Conservation (phyloP, 768 basidiomycete species). For the Serendipita sp. region DNA sequence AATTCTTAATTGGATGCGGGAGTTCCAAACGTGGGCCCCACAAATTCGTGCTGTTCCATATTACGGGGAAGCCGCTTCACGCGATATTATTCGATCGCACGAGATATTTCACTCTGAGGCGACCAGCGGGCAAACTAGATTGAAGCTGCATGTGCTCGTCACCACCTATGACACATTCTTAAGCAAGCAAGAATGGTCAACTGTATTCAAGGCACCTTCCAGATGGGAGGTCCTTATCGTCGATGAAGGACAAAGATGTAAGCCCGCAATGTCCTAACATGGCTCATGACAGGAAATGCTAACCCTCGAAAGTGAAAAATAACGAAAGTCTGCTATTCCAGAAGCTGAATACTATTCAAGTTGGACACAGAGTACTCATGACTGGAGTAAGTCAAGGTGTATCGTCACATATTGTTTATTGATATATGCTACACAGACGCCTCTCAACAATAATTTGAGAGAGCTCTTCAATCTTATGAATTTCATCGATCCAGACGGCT, state of each 20-base stretch:
- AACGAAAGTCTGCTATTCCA: constrained; percentile 66
- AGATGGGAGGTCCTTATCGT: constrained; percentile 91
- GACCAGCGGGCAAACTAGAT: constrained; percentile 28
- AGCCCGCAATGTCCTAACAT: constrained; percentile 16
- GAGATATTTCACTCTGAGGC: constrained; percentile 50
- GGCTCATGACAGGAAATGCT: no score
- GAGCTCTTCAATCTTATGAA: constrained; percentile 97
- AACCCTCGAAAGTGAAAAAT: constrained; percentile 49
- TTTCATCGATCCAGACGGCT: constrained; percentile 68
- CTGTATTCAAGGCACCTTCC: constrained; percentile 65
- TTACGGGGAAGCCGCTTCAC: constrained; percentile 62
- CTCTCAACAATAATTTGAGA: constrained; percentile 90
- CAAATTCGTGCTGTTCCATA: constrained; percentile 65
- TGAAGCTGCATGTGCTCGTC: constrained; percentile 77
- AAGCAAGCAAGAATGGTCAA: constrained; percentile 46
- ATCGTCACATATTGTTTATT: constrained; percentile 4
- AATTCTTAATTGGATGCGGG: constrained; percentile 87
- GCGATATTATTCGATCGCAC: constrained; percentile 64
- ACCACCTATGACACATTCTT: constrained; percentile 85
- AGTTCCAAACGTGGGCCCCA: constrained; percentile 67
- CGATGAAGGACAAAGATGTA: constrained; percentile 84
- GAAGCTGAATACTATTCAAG: constrained; percentile 64
- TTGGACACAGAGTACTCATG: constrained; percentile 70
- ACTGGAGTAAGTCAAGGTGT: constrained; percentile 45
- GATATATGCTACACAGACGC: constrained; percentile 39